Base-by-base conservation (phyloP, 2,329 filamentous ascomycete genomes). In the Fusarium sp. region DNA sequence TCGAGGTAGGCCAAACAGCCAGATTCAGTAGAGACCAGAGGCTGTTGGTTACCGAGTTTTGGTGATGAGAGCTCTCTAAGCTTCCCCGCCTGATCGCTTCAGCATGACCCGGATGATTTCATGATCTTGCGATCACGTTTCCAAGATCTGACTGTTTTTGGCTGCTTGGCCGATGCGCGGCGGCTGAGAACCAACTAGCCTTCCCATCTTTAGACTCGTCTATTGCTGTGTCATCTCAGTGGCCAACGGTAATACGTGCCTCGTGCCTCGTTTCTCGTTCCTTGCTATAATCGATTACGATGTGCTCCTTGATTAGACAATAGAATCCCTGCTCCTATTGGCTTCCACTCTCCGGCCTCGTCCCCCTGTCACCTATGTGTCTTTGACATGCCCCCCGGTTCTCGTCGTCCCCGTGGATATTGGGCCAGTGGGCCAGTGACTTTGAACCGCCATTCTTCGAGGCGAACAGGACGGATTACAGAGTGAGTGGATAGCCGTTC, bases 401-500 rank as follows among this genome's bases (percentile, higher is more conserved):
- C 50, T 50, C 44, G 49, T 73, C 57, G 55, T 68, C 60, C 65
- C 67, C 54, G 53, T 70, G 69, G 54, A 49, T 52, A 62, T 46
- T 60, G 52, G 63, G 45, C 59, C 59, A 54, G 69, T 71, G 66
- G 66, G 44, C 52, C 69, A 65, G 60, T 65, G 64, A 53, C 63
- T 58, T 72, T 55, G 64, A 62, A 67, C 67, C 67, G 64, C 63
- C 54, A 72, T 61, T 67, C 60, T 71, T 66, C 58, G 49, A 69
- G 70, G 69, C 72, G 59, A 70, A 55, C 65, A 67, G 46, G 68
- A 70, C 64, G 65, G 63, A 64, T 71, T 67, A 64, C 60, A 61
- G 61, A 62, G 46, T 54, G 30, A 59, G 74, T 76, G 71, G 74
- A 75, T 66, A 72, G 64, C 35, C 32, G 56, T 71, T 60, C 64